A percentile compares a stretch with the other conserved stretches of the same genome.
phyloP scores from a whole-genome alignment of 164 flowering plant genomes.

The Paratinospora sagittata region DNA sequence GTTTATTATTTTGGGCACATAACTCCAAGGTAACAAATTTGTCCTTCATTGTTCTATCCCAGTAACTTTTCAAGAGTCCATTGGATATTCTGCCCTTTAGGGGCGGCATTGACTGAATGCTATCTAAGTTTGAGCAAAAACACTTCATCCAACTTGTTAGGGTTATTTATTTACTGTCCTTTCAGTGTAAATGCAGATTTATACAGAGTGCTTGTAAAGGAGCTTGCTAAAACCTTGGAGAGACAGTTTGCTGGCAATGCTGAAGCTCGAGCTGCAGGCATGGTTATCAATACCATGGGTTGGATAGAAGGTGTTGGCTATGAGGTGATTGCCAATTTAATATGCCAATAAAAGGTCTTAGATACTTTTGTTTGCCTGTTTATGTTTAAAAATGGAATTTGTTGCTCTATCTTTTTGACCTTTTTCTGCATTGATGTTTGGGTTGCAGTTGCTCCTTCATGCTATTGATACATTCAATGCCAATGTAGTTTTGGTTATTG shows the following conservation, averaged over 20 bases:
- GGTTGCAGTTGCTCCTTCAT: slow-evolving; percentile 76
- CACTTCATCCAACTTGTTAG: background rate
- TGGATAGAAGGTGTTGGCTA: slow-evolving; percentile 96
- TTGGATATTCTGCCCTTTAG: background rate
- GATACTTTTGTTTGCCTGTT: background rate
- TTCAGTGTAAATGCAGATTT: slow-evolving; percentile 74
- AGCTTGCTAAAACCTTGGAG: slow-evolving; percentile 75
- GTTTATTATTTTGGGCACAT: slow-evolving; percentile 85
- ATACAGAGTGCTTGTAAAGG: slow-evolving; percentile 79
- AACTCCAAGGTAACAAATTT: slow-evolving; percentile 59
- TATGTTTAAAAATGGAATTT: background rate
- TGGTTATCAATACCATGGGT: slow-evolving; percentile 98
- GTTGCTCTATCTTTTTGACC: background rate
- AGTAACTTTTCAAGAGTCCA: background rate
- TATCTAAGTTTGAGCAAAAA: background rate
- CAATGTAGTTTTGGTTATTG: slow-evolving; percentile 77
- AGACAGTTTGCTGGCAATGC: slow-evolving; percentile 74
- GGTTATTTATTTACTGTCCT: slow-evolving; percentile 3
- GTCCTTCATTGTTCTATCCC: background rate
- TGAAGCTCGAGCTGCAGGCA: slow-evolving; percentile 91
- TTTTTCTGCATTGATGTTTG: slow-evolving; percentile 9
- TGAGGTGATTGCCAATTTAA: slow-evolving; percentile 42
- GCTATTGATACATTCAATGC: slow-evolving; percentile 78
- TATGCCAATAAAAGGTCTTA: background rate
- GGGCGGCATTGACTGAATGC: background rate